Evolutionary conservation across 495 filamentous ascomycete species (phyloP).

Genomic region (Daldinia childiae): DNA sequence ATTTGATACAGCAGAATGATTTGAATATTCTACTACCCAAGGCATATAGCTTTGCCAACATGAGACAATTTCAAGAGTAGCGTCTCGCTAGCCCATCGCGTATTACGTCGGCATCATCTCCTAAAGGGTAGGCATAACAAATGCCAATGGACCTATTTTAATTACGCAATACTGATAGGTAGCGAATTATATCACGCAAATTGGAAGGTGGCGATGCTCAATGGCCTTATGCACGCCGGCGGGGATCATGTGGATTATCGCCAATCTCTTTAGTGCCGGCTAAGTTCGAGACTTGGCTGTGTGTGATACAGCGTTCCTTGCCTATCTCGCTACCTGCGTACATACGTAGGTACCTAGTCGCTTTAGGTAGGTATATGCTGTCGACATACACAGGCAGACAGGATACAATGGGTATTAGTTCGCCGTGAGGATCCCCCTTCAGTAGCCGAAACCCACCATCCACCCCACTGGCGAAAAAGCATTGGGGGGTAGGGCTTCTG

Average conservation of each 20-base stretch:
- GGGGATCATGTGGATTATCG: conserved; percentile 16
- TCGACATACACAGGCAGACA: not conserved
- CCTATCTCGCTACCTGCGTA: not conserved
- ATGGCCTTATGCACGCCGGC: conserved; percentile 27
- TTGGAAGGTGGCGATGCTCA: conserved; percentile 23
- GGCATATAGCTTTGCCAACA: not conserved
- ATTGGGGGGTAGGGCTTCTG: conserved; percentile 15
- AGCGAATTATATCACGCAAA: conserved; percentile 23
- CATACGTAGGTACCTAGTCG: too few relatives aligned
- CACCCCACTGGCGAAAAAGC: conserved; percentile 17
- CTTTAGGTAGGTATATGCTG: conserved; percentile 34
- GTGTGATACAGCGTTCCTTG: conserved; percentile 5
- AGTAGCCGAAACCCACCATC: conserved; percentile 26
- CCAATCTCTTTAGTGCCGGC: conserved; percentile 36
- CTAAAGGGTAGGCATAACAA: not conserved
- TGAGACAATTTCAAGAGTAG: not conserved
- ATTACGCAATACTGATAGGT: not conserved
- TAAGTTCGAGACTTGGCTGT: conserved; percentile 24
- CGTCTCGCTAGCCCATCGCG: not conserved
- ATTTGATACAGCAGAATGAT: too few relatives aligned
- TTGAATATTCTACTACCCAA: not conserved
- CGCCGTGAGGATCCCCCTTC: conserved; percentile 3
- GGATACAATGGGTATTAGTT: too few relatives aligned
- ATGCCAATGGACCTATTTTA: not conserved
- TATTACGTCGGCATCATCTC: not conserved